Evolutionary conservation across 2,329 filamentous ascomycete species (phyloP).

Genomic region (Fusarium oligoseptatum): DNA sequence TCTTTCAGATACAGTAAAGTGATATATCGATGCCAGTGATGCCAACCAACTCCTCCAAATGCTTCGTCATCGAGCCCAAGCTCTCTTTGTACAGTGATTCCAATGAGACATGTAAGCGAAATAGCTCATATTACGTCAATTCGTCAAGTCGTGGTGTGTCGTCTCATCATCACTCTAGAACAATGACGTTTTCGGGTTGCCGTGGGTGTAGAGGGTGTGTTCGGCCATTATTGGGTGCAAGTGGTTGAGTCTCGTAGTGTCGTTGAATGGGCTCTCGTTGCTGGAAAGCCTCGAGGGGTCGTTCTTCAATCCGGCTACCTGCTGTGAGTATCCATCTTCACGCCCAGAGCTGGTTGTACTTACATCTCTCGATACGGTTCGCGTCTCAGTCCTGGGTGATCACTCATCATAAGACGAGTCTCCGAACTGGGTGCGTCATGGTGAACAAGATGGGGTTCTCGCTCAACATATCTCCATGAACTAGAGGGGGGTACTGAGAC

Average conservation of each 20-base stretch:
- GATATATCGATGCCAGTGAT: conserved; percentile 26
- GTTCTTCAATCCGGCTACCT: conserved; percentile 32
- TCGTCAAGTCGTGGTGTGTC: neutral
- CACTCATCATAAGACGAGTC: conserved; percentile 27
- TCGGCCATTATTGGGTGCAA: conserved; percentile 21
- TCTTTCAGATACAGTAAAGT: conserved; percentile 8
- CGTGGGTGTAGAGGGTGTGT: conserved; percentile 38
- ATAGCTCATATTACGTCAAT: neutral
- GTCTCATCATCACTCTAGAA: conserved; percentile 47
- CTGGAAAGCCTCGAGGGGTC: conserved; percentile 9
- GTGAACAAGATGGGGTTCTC: conserved; percentile 20
- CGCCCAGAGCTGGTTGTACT: conserved; percentile 15
- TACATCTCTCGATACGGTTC: conserved; percentile 45
- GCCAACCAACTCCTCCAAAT: conserved; percentile 27
- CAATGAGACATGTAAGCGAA: neutral
- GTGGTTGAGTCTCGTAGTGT: conserved; percentile 31
- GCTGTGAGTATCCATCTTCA: conserved; percentile 27
- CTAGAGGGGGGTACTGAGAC: conserved; percentile 12
- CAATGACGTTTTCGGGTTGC: conserved; percentile 48
- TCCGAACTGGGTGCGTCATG: conserved; percentile 21
- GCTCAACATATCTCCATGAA: conserved; percentile 14
- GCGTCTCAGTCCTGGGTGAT: conserved; percentile 20
- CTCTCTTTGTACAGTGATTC: conserved; percentile 4
- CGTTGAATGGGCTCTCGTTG: conserved; percentile 33
- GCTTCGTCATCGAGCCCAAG: conserved; percentile 3